phyloP scores from a whole-genome alignment of 257 asterid genomes.

The Nicotiana knightiana region DNA sequence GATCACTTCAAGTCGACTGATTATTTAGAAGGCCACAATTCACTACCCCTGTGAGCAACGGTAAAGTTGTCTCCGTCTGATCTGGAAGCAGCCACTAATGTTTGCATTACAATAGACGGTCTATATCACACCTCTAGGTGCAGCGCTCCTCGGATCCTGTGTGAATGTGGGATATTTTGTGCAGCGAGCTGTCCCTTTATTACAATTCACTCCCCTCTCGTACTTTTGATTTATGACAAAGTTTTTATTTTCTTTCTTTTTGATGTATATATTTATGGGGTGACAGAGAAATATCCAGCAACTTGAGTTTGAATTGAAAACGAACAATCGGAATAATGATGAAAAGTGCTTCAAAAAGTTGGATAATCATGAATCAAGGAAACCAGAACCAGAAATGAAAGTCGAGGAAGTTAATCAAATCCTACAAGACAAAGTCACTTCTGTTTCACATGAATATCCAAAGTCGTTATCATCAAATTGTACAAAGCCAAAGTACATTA shows the following conservation, averaged over 20 bases:
- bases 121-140: too few relatives aligned
- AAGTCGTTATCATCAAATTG: constrained; percentile 3
- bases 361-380: background rate
- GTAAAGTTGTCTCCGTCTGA: too few relatives aligned
- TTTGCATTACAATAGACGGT: too few relatives aligned
- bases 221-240: background rate
- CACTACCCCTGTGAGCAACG: too few relatives aligned
- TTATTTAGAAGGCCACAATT: too few relatives aligned
- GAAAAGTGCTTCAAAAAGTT: constrained; percentile 2
- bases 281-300: constrained; percentile 10
- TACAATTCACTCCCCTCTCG: background rate
- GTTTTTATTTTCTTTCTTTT: background rate
- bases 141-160: too few relatives aligned
- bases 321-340: background rate
- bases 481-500: background rate
- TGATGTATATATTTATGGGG: background rate
- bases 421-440: background rate
- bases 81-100: too few relatives aligned
- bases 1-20: too few relatives aligned
- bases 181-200: too few relatives aligned
- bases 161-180: too few relatives aligned
- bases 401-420: background rate
- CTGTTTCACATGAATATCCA: background rate
- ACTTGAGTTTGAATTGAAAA: constrained; percentile 13
- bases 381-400: background rate